Evolutionary conservation across 192 early-diverging fungal genomes (phyloP).

Genomic region (Coemansia asiatica): DNA sequence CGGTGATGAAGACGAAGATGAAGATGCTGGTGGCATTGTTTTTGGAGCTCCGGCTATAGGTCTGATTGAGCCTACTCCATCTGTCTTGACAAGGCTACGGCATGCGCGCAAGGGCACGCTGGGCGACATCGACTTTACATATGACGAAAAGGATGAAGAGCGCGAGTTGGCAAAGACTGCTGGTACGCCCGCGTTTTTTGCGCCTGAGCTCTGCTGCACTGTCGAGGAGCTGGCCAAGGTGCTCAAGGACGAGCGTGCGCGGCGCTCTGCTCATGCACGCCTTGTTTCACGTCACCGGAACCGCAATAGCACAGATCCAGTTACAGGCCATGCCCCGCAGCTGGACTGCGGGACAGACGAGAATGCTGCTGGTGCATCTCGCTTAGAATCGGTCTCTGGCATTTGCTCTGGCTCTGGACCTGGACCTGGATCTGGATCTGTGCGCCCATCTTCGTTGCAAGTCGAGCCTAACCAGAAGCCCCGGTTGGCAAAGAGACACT

Average conservation of each 20-base stretch:
- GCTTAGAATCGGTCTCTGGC: not conserved
- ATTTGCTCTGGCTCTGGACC: not conserved
- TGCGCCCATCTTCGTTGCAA: slow-evolving; percentile 33
- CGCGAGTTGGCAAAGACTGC: slow-evolving; percentile 91
- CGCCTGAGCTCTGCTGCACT: slow-evolving; percentile 90
- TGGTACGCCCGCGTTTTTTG: slow-evolving; percentile 97
- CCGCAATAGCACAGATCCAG: slow-evolving; percentile 19
- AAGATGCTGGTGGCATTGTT: slow-evolving; percentile 28
- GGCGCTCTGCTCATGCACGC: slow-evolving; percentile 14
- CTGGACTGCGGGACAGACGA: slow-evolving; percentile 7
- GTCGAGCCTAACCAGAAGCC: slow-evolving; percentile 15
- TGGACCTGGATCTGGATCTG: not conserved
- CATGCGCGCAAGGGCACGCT: slow-evolving; percentile 40
- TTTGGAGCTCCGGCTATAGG: slow-evolving; percentile 31
- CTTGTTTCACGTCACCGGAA: slow-evolving; percentile 16
- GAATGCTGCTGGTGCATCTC: not conserved
- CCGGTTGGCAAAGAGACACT: slow-evolving; percentile 42
- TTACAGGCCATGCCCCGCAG: slow-evolving; percentile 12
- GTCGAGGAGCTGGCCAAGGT: slow-evolving; percentile 47
- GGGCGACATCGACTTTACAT: slow-evolving; percentile 43
- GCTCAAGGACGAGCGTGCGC: slow-evolving; percentile 27
- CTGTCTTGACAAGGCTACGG: slow-evolving; percentile 9
- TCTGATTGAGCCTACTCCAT: slow-evolving; percentile 12
- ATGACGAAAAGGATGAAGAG: slow-evolving; percentile 63
- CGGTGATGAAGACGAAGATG: slow-evolving; percentile 42